Evolutionary conservation across 164 flowering plant genomes (phyloP), one percentile per base, ranked within the genome.

Genomic region (Aristolochia contorta): DNA sequence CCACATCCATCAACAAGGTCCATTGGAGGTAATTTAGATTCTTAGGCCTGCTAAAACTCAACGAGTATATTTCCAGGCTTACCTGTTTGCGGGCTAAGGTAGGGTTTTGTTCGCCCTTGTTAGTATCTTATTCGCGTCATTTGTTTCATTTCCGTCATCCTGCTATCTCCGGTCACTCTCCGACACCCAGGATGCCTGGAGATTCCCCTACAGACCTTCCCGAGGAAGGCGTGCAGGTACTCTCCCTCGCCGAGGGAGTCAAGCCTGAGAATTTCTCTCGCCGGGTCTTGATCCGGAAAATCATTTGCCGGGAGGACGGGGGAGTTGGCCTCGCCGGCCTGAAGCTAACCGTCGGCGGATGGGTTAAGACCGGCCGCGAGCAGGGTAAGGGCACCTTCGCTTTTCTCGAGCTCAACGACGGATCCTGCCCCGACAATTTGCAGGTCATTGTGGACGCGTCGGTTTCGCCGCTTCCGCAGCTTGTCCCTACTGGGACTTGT

Each of bases 361-460:
- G 98, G 98, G 95, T 92, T 21, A 89, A 85, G 69, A 92, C 95
- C 0, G 98, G 98, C 0, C 70, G 98, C 16, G 90, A 85, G 73
- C 93, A 86, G 51, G 96, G 88, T 9, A 87, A 79, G 56, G 98
- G 93, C 10, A 37, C 79, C 0, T 84, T 92, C 43, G 96, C 96
- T 0, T 92, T 92, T 59, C 69, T 92, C 18, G 96, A 92, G 67
- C 55, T 92, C 41, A 89, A 83, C 70, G 98, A 92, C 59, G 98
- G 98, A 0, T 82, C 98, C 20, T 87, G 91, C 61, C 85, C 89
- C 0, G 84, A 73, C 7, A 89, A 89, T 54, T 76, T 92, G 30
- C 96, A 92, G 72, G 96, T 86, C 16, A 84, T 92, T 7, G 91
- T 92, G 23, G 84, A 84, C 18, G 65, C 82, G 7, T 60, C 70